Evolutionary conservation across 345 rosid genomes (phyloP), one percentile per base, ranked within the genome.

Genomic region (Gynandropsis gynandra): DNA sequence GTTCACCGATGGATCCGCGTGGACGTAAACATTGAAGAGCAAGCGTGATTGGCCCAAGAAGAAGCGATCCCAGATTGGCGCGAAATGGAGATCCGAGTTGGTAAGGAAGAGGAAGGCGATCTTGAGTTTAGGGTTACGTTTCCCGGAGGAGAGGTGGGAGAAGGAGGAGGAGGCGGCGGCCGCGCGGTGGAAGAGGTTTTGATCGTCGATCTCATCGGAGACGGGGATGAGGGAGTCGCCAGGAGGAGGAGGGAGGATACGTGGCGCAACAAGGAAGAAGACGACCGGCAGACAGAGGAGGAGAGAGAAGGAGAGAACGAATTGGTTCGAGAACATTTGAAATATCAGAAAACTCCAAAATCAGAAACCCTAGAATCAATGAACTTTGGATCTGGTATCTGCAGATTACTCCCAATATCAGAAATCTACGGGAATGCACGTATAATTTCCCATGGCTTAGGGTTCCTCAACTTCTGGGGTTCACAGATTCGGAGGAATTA

Each of bases 41-140:
- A 71, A 59, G 8, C 46, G 49, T 9, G 68, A 8, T 4, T 63
- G 65, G 10, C 56, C 33, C 20, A 13, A 35, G 72, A 92, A 87
- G 84, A 87, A 90, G 0, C 56, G 72, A 35, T 75, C 73, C 96
- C 96, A 87, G 54, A 92, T 65, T 4, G 93, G 89, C 7, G 87
- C 65, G 71, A 92, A 87, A 57, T 82, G 69, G 56, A 92, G 89
- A 59, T 82, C 95, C 42, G 96, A 49, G 77, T 87, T 92, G 63
- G 96, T 92, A 64, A 87, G 83, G 72, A 92, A 92, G 16, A 87
- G 74, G 64, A 92, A 92, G 11, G 96, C 98, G 53, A 92, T 75
- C 70, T 92, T 92, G 65, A 74, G 76, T 47, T 72, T 79, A 12
- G 78, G 70, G 50, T 71, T 76, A 13, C 63, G 68, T 18, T 62